phyloP scores from a whole-genome alignment of 1,139 yeast species.

The Diutina mesorugosa region DNA sequence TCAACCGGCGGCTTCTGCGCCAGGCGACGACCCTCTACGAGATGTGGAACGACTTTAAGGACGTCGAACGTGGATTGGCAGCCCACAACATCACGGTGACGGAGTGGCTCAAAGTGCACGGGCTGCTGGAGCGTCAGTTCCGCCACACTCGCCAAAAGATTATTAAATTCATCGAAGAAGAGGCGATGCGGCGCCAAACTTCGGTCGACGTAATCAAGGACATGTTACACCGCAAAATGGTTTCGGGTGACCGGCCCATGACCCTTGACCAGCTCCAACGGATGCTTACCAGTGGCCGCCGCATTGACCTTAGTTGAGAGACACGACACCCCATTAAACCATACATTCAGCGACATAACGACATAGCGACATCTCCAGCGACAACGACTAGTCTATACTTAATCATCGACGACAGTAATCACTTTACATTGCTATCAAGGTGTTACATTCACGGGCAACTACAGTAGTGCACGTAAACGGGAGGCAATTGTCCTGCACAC shows the following conservation, averaged over 20 bases:
- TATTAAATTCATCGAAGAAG: constrained; percentile 22
- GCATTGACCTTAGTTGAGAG: constrained; percentile 14
- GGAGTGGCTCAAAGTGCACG: constrained; percentile 25
- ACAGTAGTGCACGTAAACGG: no score
- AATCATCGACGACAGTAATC: no score
- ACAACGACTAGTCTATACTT: no score
- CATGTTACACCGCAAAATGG: constrained; percentile 17
- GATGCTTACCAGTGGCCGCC: constrained; percentile 21
- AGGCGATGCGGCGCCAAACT: constrained; percentile 13
- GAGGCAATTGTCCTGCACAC: neutral
- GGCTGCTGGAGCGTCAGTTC: constrained; percentile 22
- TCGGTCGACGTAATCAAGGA: constrained; percentile 18
- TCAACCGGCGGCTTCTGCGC: constrained; percentile 9
- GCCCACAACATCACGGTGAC: constrained; percentile 18
- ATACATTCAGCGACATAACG: no score
- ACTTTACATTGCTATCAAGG: no score
- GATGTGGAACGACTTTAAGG: constrained; percentile 28
- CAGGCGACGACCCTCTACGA: constrained; percentile 22
- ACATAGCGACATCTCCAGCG: no score
- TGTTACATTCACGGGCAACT: no score
- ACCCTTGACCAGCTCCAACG: constrained; percentile 27
- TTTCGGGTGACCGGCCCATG: constrained; percentile 15
- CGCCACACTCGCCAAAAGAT: constrained; percentile 22
- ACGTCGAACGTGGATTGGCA: constrained; percentile 16
- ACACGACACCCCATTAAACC: neutral